phyloP scores from a whole-genome alignment of 2,329 filamentous ascomycete genomes.

The Trichoderma sp. region DNA sequence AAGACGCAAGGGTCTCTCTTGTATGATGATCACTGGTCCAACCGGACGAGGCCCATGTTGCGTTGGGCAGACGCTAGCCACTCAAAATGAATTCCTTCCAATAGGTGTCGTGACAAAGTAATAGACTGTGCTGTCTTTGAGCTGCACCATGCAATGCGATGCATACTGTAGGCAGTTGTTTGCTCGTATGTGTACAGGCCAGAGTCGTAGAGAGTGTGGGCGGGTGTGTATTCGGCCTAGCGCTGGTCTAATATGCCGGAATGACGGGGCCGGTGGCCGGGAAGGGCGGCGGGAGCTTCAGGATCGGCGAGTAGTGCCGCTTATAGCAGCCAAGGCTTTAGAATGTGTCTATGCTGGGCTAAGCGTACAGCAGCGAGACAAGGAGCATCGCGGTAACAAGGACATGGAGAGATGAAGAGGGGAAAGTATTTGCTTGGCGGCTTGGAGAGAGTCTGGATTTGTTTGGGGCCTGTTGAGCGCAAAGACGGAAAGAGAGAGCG shows the following conservation, averaged over 20 bases:
- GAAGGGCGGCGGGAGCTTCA: conserved; percentile 9
- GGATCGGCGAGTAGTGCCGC: conserved; percentile 7
- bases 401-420: not conserved
- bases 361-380: not conserved
- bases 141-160: not conserved
- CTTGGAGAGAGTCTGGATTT: not conserved
- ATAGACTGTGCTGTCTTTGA: not conserved
- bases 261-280: conserved; percentile 19
- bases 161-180: not conserved
- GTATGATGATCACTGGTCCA: not conserved
- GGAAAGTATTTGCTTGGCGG: not conserved
- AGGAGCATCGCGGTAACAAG: not conserved
- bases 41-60: not conserved
- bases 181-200: not conserved
- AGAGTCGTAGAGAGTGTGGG: not conserved
- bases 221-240: conserved; percentile 8
- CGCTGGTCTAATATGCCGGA: conserved; percentile 17
- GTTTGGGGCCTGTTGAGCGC: not conserved
- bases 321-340: not conserved
- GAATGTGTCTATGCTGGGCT: not conserved
- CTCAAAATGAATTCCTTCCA: not conserved
- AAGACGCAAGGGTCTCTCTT: not conserved
- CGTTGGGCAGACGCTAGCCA: not conserved
- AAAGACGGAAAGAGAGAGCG: not conserved
- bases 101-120: not conserved